Conservation (phyloP, 2,329 filamentous ascomycete species). For the Colletotrichum neosansevieriae region DNA sequence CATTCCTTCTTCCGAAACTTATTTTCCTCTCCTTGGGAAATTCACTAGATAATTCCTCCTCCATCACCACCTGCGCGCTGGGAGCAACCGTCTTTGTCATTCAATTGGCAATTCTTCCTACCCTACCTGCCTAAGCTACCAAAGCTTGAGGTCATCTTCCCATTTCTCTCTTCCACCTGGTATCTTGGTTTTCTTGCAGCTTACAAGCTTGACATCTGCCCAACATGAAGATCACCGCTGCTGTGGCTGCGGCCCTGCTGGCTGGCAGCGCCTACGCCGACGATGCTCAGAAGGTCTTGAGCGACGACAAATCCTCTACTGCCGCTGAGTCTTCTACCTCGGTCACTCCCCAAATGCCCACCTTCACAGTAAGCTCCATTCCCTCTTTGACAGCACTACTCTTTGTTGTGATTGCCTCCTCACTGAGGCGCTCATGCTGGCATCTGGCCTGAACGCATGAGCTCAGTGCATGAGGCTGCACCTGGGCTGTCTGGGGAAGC, state of each 20-base stretch:
- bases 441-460: conserved; percentile 23
- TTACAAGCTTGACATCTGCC: conserved; percentile 39
- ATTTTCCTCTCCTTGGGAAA: conserved; percentile 38
- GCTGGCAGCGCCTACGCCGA: conserved; percentile 78
- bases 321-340: conserved; percentile 65
- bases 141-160: conserved; percentile 16
- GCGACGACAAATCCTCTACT: conserved; percentile 58
- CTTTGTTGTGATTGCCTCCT: conserved; percentile 26
- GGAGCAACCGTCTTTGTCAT: conserved; percentile 35
- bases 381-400: neutral
- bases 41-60: conserved; percentile 25
- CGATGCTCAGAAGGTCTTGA: conserved; percentile 69
- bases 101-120: conserved; percentile 34
- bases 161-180: neutral
- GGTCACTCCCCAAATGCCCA: conserved; percentile 75
- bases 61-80: conserved; percentile 26
- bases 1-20: conserved; percentile 39
- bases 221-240: conserved; percentile 87
- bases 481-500: conserved; percentile 36
- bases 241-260: conserved; percentile 80
- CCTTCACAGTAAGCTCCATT: conserved; percentile 83
- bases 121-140: conserved; percentile 29
- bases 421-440: conserved; percentile 1
- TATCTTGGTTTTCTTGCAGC: neutral
- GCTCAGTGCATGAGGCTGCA: conserved; percentile 15